Evolutionary conservation across 1,284 basidiomycete species (phyloP).

Genomic region (Ceratobasidium sp.): DNA sequence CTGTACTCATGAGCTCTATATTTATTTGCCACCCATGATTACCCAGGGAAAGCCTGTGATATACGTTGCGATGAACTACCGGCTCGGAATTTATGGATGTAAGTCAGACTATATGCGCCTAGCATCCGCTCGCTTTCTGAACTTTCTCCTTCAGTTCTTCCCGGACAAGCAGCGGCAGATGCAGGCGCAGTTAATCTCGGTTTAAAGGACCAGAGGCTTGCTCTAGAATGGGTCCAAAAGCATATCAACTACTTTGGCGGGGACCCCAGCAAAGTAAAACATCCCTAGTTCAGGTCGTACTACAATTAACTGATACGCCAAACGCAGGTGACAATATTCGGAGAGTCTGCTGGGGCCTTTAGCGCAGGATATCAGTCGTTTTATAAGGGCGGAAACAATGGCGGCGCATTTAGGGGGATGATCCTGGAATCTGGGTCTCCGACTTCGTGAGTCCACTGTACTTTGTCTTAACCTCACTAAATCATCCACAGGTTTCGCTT

Average conservation of each 20-base stretch:
- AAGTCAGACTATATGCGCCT: slow-evolving; percentile 14
- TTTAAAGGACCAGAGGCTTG: slow-evolving; percentile 60
- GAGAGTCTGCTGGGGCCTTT: slow-evolving; percentile 54
- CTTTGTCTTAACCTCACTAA: too few species aligned
- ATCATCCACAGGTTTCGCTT: background rate
- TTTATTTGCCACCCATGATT: too few species aligned
- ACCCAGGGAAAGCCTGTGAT: slow-evolving; percentile 51
- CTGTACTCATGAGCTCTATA: background rate
- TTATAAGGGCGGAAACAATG: slow-evolving; percentile 47
- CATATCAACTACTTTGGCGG: slow-evolving; percentile 64
- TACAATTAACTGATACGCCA: background rate
- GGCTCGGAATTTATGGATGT: slow-evolving; percentile 44
- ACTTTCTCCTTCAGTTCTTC: slow-evolving; percentile 52
- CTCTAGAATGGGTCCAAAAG: slow-evolving; percentile 63
- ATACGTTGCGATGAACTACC: slow-evolving; percentile 56
- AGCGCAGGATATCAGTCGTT: slow-evolving; percentile 49
- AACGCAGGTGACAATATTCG: slow-evolving; percentile 49
- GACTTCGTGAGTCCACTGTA: slow-evolving; percentile 13
- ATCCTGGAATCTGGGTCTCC: slow-evolving; percentile 48
- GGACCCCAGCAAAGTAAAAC: slow-evolving; percentile 56
- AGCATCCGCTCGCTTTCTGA: background rate
- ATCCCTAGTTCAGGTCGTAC: too few species aligned
- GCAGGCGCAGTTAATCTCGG: slow-evolving; percentile 54
- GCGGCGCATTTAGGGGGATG: slow-evolving; percentile 43
- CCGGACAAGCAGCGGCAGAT: slow-evolving; percentile 52